Evolutionary conservation across 257 asterid genomes (phyloP), one percentile per base, ranked within the genome.

Genomic region (Apocynum venetum): DNA sequence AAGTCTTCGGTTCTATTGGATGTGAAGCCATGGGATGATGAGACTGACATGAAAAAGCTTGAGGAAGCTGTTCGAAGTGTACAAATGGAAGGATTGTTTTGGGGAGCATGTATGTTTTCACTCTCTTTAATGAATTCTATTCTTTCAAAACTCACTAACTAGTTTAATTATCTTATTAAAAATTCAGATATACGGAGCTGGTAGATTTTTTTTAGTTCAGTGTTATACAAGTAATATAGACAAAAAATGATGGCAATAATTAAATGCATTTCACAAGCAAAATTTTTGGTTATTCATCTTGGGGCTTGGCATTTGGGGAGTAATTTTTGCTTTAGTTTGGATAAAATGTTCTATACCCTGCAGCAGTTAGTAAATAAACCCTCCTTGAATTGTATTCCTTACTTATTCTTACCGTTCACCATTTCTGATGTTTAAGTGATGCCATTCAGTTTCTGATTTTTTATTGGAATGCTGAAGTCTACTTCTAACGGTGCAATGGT

Each of bases 11-110:
- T 89, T 66, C 81, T 89, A 10, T 12, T 93, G 92, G 98, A 93
- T 80, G 79, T 93, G 6, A 93, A 93, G 78, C 96, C 98, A 74
- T 91, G 98, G 98, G 99, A 96, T 81, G 99, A 96, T 46, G 99
- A 96, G 83, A 96, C 99, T 17, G 98, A 91, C 76, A 96, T 96
- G 99, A 87, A 93, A 76, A 87, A 89, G 83, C 98, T 95, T 17
- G 99, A 95, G 80, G 99, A 95, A 85, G 94, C 97, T 35, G 97
- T 95, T 59, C 85, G 93, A 74, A 77, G 88, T 64, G 92, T 94
- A 78, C 38, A 81, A 59, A 79, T 89, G 92, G 98, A 94, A 63
- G 98, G 99, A 81, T 91, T 95, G 64, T 57, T 83, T 61, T 95
- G 93, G 96, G 99, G 99, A 79, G 99, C 98, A 71, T 89, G 98